A percentile compares a stretch with the other conserved stretches of the same genome.
These are phyloP conservation scores for Colletotrichum tropicicola DNA, from an alignment of 2,329 filamentous ascomycete species.

Conservation along the genomic window DNA sequence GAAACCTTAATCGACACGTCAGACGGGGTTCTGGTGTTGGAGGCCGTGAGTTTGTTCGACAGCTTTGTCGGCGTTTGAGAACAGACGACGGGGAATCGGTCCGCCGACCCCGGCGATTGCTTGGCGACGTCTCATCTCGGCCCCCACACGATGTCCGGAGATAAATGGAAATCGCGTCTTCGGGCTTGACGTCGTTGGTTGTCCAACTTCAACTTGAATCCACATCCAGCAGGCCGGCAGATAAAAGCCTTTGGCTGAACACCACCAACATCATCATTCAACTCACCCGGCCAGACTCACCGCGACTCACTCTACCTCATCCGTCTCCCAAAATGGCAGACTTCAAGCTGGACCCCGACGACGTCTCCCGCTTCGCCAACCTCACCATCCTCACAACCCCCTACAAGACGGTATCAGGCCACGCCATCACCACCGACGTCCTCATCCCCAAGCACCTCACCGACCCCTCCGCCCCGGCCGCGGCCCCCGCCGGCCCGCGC, in stretches of 20 bases:
- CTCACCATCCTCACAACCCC: not conserved
- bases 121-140: not conserved
- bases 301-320: not conserved
- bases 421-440: conserved; percentile 29
- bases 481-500: not conserved
- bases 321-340: not conserved
- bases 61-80: not conserved
- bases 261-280: not conserved
- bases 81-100: not conserved
- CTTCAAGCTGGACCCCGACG: not conserved
- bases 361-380: conserved; percentile 1
- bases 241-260: not conserved
- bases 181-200: not conserved
- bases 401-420: conserved; percentile 4
- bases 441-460: conserved; percentile 36
- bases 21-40: too few species aligned
- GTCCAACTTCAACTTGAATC: not conserved
- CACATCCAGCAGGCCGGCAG: not conserved
- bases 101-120: too few species aligned
- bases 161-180: not conserved
- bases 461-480: conserved; percentile 26
- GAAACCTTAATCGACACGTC: not conserved
- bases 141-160: not conserved
- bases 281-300: not conserved
- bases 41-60: not conserved